Evolutionary conservation across 2,329 filamentous ascomycete species (phyloP), one percentile per base, ranked within the genome.

Genomic region (Sclerotinia sclerotiorum): DNA sequence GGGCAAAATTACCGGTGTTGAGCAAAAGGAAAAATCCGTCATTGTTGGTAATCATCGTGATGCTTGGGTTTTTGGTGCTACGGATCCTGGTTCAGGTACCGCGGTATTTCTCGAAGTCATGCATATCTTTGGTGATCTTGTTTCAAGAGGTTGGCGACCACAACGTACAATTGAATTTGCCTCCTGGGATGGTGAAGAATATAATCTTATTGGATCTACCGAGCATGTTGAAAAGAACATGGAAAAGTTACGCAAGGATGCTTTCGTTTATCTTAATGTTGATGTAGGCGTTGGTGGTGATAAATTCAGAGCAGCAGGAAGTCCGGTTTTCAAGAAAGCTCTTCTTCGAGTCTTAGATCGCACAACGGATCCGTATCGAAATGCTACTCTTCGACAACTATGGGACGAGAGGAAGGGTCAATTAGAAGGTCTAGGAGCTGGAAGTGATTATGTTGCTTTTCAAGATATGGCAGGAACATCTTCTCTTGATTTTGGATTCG

Each of bases 141-240:
- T 89, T 29, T 80, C 84, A 21, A 86, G 88, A 68, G 94, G 94
- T 65, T 99, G 95, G 95, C 86, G 91, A 35, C 95, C 95, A 1
- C 83, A 97, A 21, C 90, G 95, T n/a, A 96, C 93, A 4, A 97
- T 99, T 72, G 91, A 97, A 78, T 98, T 99, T 79, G 93, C 94
- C 76, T 97, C 92, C 46, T 99, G 95, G 95, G 95, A 99, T 78
- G 95, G 87, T 5, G 90, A 90, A 73, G 93, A 94, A 79, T 98
- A 97, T 81, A 97, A 97, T 79, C 82, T 95, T 57, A 91, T 97
- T 69, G 95, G 95, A 11, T 97, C 93, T 15, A 98, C 95, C 1
- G 95, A 99, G 78, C 94, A 91, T 75, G 95, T 99, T 57, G 95
- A 99, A 80, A 90, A 91, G 58, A 89, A 94, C 73, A 83, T 93